Conservation (phyloP, 2,329 filamentous ascomycete species). For the Penicillium sp. region DNA sequence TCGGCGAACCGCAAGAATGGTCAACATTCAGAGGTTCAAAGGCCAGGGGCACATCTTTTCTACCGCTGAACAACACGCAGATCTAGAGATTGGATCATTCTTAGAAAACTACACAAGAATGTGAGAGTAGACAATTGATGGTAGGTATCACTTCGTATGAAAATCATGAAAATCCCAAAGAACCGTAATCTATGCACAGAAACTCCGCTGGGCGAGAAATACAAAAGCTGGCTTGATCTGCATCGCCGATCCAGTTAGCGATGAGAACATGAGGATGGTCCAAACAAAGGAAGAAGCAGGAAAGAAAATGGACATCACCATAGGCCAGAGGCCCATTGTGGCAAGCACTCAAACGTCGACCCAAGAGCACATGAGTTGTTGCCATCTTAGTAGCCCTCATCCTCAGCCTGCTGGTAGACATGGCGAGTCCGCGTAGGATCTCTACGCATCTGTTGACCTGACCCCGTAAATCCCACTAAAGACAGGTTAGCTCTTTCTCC, state of each 20-base stretch:
- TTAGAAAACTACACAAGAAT: background rate
- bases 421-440: conserved; percentile 80
- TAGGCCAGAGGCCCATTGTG: background rate
- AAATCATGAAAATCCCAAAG: conserved; percentile 10
- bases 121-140: background rate
- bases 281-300: conserved; percentile 15
- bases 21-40: background rate
- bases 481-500: conserved; percentile 25
- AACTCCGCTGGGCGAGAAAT: conserved; percentile 17
- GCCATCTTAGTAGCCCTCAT: conserved; percentile 55
- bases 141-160: conserved; percentile 11
- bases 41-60: background rate
- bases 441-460: conserved; percentile 93
- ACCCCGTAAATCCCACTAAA: conserved; percentile 92
- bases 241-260: conserved; percentile 32
- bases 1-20: background rate
- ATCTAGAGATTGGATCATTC: background rate
- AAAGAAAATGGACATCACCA: conserved; percentile 15
- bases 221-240: conserved; percentile 27
- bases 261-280: conserved; percentile 20
- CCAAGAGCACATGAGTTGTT: background rate
- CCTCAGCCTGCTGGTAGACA: conserved; percentile 76
- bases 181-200: conserved; percentile 18
- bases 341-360: background rate
- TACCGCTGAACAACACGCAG: background rate